These are phyloP conservation scores for Hypoxylon fuscum DNA, from an alignment of 495 filamentous ascomycete genomes.

Conservation along the genomic window DNA sequence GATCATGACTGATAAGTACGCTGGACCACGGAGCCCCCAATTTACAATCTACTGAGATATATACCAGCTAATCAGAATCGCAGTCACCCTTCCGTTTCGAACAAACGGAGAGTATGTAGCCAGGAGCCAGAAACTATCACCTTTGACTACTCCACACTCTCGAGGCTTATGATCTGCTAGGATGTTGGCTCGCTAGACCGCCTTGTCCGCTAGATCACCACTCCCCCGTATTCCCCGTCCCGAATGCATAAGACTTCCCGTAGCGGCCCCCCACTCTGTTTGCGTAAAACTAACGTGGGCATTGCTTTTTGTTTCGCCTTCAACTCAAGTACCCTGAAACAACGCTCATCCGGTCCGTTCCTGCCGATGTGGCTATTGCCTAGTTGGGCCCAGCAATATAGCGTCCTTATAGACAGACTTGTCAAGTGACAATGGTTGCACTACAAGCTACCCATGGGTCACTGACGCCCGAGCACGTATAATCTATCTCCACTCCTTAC, in stretches of 20 bases:
- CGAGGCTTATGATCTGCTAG: conserved; percentile 30
- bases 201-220: conserved; percentile 33
- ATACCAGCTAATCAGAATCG: conserved; percentile 35
- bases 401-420: conserved; percentile 22
- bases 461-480: conserved; percentile 12
- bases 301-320: conserved; percentile 26
- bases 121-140: conserved; percentile 8
- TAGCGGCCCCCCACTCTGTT: conserved; percentile 38
- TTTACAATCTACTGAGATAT: conserved; percentile 30
- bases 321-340: conserved; percentile 37
- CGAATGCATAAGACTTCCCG: conserved; percentile 38
- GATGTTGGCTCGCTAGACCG: conserved; percentile 38
- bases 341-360: conserved; percentile 55
- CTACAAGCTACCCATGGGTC: conserved; percentile 21
- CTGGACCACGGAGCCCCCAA: conserved; percentile 11
- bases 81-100: conserved; percentile 24
- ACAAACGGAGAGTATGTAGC: conserved; percentile 18
- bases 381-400: conserved; percentile 39
- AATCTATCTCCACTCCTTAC: conserved; percentile 42
- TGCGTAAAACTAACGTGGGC: conserved; percentile 30
- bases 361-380: conserved; percentile 55
- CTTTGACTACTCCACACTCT: conserved; percentile 34
- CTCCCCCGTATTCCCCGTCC: conserved; percentile 34
- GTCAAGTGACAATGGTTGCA: conserved; percentile 48
- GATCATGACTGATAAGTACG: conserved; percentile 20